Percentiles rank a stretch among this genome's conserved stretches.
Conservation (phyloP, 352 stramenopile species). For the Pythium brassicae region DNA sequence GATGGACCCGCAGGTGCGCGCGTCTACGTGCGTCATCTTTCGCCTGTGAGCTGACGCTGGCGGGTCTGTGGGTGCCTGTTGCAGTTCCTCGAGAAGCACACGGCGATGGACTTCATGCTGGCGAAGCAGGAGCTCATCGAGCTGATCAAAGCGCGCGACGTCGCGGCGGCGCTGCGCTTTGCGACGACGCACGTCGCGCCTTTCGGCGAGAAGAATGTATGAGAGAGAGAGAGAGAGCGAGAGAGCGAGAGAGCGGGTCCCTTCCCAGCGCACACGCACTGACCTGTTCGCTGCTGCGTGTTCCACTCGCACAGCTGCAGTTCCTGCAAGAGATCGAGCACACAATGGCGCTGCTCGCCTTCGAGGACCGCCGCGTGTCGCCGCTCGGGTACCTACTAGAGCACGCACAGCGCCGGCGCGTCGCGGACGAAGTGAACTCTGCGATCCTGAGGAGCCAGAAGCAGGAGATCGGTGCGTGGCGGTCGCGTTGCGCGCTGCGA, state of each 20-base stretch:
- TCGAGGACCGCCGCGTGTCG: constrained; percentile 58
- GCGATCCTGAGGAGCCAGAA: constrained; percentile 70
- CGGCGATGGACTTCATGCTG: constrained; percentile 65
- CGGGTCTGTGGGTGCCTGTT: not conserved
- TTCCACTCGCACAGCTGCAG: constrained; percentile 27
- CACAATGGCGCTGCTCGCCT: constrained; percentile 74
- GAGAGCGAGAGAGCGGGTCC: too few relatives aligned
- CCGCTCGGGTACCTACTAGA: constrained; percentile 54
- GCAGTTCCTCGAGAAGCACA: constrained; percentile 57
- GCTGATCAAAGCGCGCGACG: constrained; percentile 63
- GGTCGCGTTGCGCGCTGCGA: too few relatives aligned
- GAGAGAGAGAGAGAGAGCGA: too few relatives aligned
- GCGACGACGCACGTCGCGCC: constrained; percentile 66
- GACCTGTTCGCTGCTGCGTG: not conserved
- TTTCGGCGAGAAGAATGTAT: constrained; percentile 72
- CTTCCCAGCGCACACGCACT: not conserved
- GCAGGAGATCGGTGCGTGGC: constrained; percentile 56
- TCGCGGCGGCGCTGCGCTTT: constrained; percentile 66
- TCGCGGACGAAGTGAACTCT: constrained; percentile 73
- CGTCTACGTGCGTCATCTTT: not conserved
- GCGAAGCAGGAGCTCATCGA: constrained; percentile 80
- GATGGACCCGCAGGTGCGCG: constrained; percentile 42
- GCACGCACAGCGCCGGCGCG: constrained; percentile 52
- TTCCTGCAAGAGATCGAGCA: constrained; percentile 76
- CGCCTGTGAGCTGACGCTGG: not conserved